Conservation (phyloP, 106 monocot genomes). For the Hemerocallis citrina region DNA sequence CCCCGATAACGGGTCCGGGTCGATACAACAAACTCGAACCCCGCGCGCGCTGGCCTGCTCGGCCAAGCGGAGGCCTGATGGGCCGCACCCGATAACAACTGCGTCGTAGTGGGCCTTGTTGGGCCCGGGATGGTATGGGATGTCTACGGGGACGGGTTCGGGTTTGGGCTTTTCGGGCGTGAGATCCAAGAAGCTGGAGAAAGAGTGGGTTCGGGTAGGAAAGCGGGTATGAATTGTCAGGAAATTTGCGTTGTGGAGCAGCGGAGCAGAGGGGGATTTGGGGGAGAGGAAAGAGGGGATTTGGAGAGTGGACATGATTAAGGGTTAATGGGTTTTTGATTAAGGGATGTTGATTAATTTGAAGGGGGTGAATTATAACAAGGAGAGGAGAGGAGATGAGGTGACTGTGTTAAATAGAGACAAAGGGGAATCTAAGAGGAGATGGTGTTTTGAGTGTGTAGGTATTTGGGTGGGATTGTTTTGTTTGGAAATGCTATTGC, state of each 20-base stretch:
- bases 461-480: too few relatives aligned
- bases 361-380: too few relatives aligned
- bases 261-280: not conserved
- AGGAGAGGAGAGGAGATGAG: not conserved
- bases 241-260: not conserved
- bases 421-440: not conserved
- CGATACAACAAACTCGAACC: slow-evolving; percentile 19
- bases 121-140: slow-evolving; percentile 14
- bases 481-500: too few relatives aligned
- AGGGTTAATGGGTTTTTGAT: not conserved
- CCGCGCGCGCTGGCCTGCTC: slow-evolving; percentile 14
- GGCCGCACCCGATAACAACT: slow-evolving; percentile 24
- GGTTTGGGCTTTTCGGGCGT: slow-evolving; percentile 18
- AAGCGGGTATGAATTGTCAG: too few relatives aligned
- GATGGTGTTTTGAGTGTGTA: too few relatives aligned
- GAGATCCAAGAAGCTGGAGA: slow-evolving; percentile 18
- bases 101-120: slow-evolving; percentile 17
- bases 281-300: not conserved
- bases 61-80: slow-evolving; percentile 25
- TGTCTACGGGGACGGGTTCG: slow-evolving; percentile 12
- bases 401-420: not conserved
- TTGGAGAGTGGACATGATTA: not conserved
- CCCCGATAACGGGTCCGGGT: slow-evolving; percentile 18
- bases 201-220: not conserved
- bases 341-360: too few relatives aligned